Base-by-base conservation (phyloP, 129 eudicot species). In the Calendula officinalis region DNA sequence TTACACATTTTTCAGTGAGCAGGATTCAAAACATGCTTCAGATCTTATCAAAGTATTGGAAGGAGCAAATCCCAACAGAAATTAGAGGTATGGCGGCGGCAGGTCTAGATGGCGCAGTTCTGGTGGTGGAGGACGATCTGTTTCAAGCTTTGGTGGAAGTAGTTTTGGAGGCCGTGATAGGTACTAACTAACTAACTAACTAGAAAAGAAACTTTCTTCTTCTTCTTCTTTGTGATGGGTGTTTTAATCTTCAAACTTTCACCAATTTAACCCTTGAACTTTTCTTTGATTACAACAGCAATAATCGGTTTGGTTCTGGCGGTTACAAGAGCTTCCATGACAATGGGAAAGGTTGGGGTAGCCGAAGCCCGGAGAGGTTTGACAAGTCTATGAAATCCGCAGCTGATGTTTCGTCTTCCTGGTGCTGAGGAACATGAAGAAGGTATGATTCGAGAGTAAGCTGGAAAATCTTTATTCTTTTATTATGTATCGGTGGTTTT, bases 21-120 rank as follows among this genome's bases (percentile, higher is more conserved):
- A 85, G 66, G 96, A 94, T 70, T 75, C 82, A 2, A 94, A 83
- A 59, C 84, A 94, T 75, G 99, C 92, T 40, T 72, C 83, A 4
- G 99, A 94, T 27, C 90, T 94, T n/a, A 74, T 94, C 46, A 94
- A 88, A 60, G 67, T 94, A 16, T 70, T 94, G 63, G 99, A 88
- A 81, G 99, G 99, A 5, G 96, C 99, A 27, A 83, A 86, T 75
- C 36, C 97, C 99, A 4, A 51, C 35, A 17, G 97, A 94, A 70
- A 59, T 94, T 61, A 86, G 99, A 16, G 80, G 69, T 14, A 77
- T 94, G 95, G 86, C 89, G 66, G 77, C 14, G 37, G 78, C 70
- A 80, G 74, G 77, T 15, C 61, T 11, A 84, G 68, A 43, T 82
- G 76, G 17, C 88, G 95, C 92, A 90, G 91, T 16, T 69, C 90